phyloP scores from a whole-genome alignment of 2,329 filamentous ascomycete genomes.

The Trichoderma asperellum region DNA sequence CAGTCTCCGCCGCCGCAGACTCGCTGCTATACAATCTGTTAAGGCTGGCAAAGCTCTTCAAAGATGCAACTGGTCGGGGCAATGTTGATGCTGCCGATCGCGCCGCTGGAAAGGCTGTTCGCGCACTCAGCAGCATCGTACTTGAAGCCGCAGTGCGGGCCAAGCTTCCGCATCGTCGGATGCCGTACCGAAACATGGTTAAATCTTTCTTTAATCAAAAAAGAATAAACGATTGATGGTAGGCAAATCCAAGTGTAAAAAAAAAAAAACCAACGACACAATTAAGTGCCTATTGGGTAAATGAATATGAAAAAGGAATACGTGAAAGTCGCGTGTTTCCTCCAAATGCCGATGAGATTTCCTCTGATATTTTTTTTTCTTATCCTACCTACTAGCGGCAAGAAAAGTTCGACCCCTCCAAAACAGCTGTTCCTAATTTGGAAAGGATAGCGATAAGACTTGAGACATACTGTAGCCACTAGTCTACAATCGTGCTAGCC shows the following conservation, averaged over 20 bases:
- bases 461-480: neutral
- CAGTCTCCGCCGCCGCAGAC: conserved; percentile 38
- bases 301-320: neutral
- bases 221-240: neutral
- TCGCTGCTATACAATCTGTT: conserved; percentile 48
- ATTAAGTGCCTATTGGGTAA: conserved; percentile 11
- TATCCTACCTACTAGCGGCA: conserved; percentile 19
- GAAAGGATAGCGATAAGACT: conserved; percentile 20
- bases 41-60: conserved; percentile 35
- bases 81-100: conserved; percentile 33
- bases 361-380: conserved; percentile 9
- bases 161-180: conserved; percentile 46
- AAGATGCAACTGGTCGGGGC: conserved; percentile 29
- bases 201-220: neutral
- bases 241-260: neutral
- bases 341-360: neutral
- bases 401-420: conserved; percentile 17
- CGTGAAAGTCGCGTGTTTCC: conserved; percentile 5
- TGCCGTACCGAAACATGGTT: conserved; percentile 45
- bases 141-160: conserved; percentile 40
- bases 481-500: neutral
- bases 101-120: conserved; percentile 35
- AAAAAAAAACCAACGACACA: conserved; percentile 4
- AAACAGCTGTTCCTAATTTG: conserved; percentile 11
- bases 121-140: conserved; percentile 39